Conservation (phyloP, 2,329 filamentous ascomycete species). For the Arthrobotrys pseudoclavata region DNA sequence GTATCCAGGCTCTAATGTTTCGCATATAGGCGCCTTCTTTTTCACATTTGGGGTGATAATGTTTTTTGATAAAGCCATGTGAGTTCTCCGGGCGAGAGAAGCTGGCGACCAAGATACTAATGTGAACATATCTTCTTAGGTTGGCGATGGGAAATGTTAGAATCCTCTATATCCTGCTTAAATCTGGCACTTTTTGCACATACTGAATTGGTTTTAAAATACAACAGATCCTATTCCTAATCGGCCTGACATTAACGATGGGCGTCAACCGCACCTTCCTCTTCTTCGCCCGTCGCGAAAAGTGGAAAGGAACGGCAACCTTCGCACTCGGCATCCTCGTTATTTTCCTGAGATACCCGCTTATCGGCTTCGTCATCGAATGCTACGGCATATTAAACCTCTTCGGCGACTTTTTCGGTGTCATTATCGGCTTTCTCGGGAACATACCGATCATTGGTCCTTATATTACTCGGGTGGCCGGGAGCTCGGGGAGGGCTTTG, state of each 20-base stretch:
- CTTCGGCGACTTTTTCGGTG: constrained; percentile 96
- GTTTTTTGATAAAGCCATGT: constrained; percentile 98
- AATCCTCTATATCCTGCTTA: constrained; percentile 42
- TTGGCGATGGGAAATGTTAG: constrained; percentile 96
- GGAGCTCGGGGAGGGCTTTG: constrained; percentile 67
- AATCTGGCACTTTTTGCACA: constrained; percentile 35
- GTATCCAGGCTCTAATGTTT: constrained; percentile 25
- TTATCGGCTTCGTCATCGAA: constrained; percentile 91
- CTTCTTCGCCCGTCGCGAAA: constrained; percentile 95
- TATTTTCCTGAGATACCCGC: constrained; percentile 89
- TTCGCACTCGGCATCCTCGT: constrained; percentile 86
- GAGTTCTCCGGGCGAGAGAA: constrained; percentile 65
- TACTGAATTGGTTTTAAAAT: constrained; percentile 38
- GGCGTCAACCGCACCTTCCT: constrained; percentile 88
- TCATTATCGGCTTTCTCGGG: constrained; percentile 87
- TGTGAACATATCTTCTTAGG: constrained; percentile 68
- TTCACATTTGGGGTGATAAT: constrained; percentile 92
- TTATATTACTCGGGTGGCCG: constrained; percentile 81
- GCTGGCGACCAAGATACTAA: constrained; percentile 2
- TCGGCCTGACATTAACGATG: constrained; percentile 96
- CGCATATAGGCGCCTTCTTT: constrained; percentile 83
- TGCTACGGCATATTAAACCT: constrained; percentile 92
- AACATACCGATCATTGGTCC: constrained; percentile 88
- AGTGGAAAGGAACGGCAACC: constrained; percentile 88
- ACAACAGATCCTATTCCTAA: constrained; percentile 90